These are phyloP conservation scores for Aspergillus brasiliensis DNA, from an alignment of 2,329 filamentous ascomycete species.

Conservation along the genomic window DNA sequence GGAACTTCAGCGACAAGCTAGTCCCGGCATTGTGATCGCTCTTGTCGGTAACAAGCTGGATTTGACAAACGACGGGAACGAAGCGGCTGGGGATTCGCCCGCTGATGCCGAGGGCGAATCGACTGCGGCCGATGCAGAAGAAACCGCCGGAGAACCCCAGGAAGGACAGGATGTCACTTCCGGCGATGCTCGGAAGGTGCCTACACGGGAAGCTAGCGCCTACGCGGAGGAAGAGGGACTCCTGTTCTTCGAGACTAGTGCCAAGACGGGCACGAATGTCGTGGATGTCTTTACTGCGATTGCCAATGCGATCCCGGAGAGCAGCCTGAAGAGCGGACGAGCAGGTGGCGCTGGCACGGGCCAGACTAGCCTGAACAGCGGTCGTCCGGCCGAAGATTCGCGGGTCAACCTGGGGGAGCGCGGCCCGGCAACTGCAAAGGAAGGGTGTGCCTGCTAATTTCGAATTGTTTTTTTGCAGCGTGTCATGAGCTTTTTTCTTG, in stretches of 20 bases:
- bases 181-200: conserved; percentile 81
- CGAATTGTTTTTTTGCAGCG: conserved; percentile 7
- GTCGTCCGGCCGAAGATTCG: conserved; percentile 52
- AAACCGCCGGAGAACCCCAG: conserved; percentile 51
- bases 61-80: conserved; percentile 65
- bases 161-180: conserved; percentile 63
- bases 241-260: conserved; percentile 96
- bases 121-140: conserved; percentile 33
- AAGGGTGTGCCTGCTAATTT: conserved; percentile 81
- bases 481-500: not conserved
- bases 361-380: conserved; percentile 58
- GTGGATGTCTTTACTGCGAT: conserved; percentile 97
- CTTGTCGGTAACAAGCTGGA: conserved; percentile 97
- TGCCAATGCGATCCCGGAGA: conserved; percentile 96
- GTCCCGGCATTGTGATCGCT: conserved; percentile 93
- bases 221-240: conserved; percentile 95
- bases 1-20: conserved; percentile 93
- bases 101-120: conserved; percentile 44
- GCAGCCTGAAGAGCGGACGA: conserved; percentile 84
- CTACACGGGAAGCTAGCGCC: conserved; percentile 84
- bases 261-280: conserved; percentile 94
- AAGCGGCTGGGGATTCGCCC: conserved; percentile 40
- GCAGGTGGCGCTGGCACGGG: conserved; percentile 67
- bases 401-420: conserved; percentile 81
- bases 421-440: conserved; percentile 75